Evolutionary conservation across 2,329 filamentous ascomycete genomes (phyloP).

Genomic region (Hortaea werneckii): DNA sequence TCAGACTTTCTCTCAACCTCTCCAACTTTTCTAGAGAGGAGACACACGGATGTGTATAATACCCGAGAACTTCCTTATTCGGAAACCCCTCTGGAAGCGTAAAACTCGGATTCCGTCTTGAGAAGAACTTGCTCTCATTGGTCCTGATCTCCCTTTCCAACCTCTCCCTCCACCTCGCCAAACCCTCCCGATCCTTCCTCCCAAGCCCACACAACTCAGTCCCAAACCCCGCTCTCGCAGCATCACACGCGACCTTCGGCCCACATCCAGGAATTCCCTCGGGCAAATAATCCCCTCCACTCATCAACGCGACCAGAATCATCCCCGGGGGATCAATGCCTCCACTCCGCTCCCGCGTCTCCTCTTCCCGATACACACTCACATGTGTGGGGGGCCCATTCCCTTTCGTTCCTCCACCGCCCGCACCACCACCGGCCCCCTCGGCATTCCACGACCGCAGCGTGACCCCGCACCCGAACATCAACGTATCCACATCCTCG

Average conservation of each 20-base stretch:
- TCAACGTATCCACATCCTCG: constrained; percentile 93
- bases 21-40: constrained; percentile 52
- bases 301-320: constrained; percentile 89
- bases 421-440: constrained; percentile 13
- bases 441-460: constrained; percentile 78
- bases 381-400: constrained; percentile 73
- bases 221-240: constrained; percentile 80
- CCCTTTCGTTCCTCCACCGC: constrained; percentile 21
- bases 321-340: constrained; percentile 77
- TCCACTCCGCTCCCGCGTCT: constrained; percentile 41
- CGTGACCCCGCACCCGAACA: constrained; percentile 81
- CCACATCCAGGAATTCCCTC: constrained; percentile 83
- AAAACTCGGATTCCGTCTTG: constrained; percentile 62
- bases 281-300: constrained; percentile 86
- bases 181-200: constrained; percentile 46
- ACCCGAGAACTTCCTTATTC: constrained; percentile 64
- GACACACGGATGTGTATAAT: constrained; percentile 80
- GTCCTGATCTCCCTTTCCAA: constrained; percentile 67
- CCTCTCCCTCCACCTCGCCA: constrained; percentile 60
- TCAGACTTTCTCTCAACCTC: constrained; percentile 42
- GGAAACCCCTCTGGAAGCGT: constrained; percentile 74
- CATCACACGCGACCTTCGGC: constrained; percentile 79
- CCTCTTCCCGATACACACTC: constrained; percentile 61
- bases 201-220: constrained; percentile 59
- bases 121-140: constrained; percentile 76